Evolutionary conservation across 1,284 basidiomycete species (phyloP).

Genomic region (Ceraceosorus bombacis): DNA sequence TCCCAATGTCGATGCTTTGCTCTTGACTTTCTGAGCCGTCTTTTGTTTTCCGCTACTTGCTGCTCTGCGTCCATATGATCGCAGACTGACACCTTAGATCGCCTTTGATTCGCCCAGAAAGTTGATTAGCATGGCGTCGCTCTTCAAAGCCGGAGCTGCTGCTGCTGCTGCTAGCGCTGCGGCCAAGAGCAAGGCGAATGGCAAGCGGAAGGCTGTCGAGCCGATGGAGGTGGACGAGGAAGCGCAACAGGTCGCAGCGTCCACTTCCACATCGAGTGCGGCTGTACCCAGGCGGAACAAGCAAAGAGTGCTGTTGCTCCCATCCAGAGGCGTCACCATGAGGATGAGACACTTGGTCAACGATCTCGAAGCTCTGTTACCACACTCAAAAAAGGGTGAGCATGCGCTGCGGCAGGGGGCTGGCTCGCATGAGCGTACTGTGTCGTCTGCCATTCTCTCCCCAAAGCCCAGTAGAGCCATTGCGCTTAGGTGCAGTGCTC

Average conservation of each 20-base stretch:
- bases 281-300: slow-evolving; percentile 48
- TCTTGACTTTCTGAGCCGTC: not conserved
- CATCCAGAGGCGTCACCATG: slow-evolving; percentile 87
- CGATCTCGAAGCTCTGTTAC: slow-evolving; percentile 80
- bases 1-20: not conserved
- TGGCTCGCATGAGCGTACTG: not conserved
- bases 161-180: not conserved
- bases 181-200: slow-evolving; percentile 1
- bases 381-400: slow-evolving; percentile 78
- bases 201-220: slow-evolving; percentile 9
- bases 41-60: not conserved
- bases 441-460: not conserved
- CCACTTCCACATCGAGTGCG: not conserved
- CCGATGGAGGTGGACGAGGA: slow-evolving; percentile 2
- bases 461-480: slow-evolving; percentile 2
- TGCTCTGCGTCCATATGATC: not conserved
- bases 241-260: not conserved
- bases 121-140: slow-evolving; percentile 6
- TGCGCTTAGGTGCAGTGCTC: not conserved
- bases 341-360: slow-evolving; percentile 96
- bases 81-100: not conserved
- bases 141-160: slow-evolving; percentile 3
- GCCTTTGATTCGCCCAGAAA: not conserved
- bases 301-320: slow-evolving; percentile 74
- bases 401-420: not conserved